These are phyloP conservation scores for Neurospora crassa DNA, from an alignment of 2,329 filamentous ascomycete genomes.

Conservation along the genomic window DNA sequence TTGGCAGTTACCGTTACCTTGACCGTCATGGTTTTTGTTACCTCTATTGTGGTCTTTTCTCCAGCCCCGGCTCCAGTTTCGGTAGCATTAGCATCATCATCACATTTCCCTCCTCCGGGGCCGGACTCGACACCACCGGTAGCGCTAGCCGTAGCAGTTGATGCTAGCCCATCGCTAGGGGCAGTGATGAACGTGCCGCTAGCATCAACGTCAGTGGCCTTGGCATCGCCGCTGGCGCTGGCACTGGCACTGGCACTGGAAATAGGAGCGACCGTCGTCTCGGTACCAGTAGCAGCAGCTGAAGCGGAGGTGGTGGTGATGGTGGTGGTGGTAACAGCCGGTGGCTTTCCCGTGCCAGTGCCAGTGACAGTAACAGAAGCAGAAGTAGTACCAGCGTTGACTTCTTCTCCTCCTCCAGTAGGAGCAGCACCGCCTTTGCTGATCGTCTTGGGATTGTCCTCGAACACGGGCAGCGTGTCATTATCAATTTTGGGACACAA, in stretches of 20 bases:
- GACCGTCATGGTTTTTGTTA: background rate
- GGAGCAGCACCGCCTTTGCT: background rate
- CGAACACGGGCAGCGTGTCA: constrained; percentile 7
- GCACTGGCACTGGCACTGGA: background rate
- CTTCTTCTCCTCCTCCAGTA: background rate
- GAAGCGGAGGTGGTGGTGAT: background rate
- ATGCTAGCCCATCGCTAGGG: background rate
- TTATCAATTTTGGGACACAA: constrained; percentile 9
- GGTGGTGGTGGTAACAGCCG: background rate
- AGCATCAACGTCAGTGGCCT: background rate
- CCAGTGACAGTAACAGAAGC: no score
- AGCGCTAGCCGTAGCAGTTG: background rate
- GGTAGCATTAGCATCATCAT: background rate
- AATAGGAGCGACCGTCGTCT: background rate
- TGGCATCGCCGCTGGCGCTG: background rate
- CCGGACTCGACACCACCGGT: background rate
- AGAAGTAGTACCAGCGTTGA: no score
- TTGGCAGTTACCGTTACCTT: background rate
- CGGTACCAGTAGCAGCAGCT: background rate
- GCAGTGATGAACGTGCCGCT: background rate
- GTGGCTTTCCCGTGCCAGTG: background rate
- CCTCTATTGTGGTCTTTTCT: background rate
- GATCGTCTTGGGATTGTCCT: background rate
- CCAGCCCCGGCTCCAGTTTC: background rate
- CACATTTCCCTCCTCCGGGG: background rate